A percentile compares a stretch with the other conserved stretches of the same genome.
Conservation (phyloP, 495 filamentous ascomycete genomes). For the Lepidopterella palustris region DNA sequence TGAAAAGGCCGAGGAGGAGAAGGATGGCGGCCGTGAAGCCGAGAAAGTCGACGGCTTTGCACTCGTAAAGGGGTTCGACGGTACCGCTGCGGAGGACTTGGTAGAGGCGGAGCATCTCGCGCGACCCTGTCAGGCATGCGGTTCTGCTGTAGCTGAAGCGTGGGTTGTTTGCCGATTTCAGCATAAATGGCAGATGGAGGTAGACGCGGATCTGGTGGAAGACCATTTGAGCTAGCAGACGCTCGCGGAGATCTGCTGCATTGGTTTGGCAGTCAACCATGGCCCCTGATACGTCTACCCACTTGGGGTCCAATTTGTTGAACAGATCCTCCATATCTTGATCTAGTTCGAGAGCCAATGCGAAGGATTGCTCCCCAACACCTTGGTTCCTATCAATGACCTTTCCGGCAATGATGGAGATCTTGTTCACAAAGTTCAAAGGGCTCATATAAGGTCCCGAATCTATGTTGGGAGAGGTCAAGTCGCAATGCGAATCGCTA, state of each 20-base stretch:
- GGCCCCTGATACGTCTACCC: slow-evolving; percentile 26
- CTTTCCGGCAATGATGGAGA: slow-evolving; percentile 42
- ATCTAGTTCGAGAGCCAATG: slow-evolving; percentile 44
- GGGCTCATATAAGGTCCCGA: slow-evolving; percentile 18
- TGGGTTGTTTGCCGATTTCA: slow-evolving; percentile 42
- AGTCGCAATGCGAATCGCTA: slow-evolving; percentile 35
- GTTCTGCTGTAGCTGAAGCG: slow-evolving; percentile 39
- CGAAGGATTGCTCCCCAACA: slow-evolving; percentile 35
- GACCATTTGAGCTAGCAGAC: slow-evolving; percentile 42
- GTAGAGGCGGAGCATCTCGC: slow-evolving; percentile 43
- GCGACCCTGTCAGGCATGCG: slow-evolving; percentile 44
- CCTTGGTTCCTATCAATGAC: slow-evolving; percentile 49
- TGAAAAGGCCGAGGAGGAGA: slow-evolving; percentile 44
- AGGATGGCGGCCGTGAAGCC: slow-evolving; percentile 48
- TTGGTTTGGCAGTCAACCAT: slow-evolving; percentile 19
- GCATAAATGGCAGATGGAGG: slow-evolving; percentile 52
- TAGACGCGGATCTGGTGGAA: slow-evolving; percentile 42
- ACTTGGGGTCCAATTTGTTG: slow-evolving; percentile 35
- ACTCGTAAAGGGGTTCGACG: slow-evolving; percentile 38
- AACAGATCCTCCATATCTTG: slow-evolving; percentile 43
- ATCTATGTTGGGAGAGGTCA: slow-evolving; percentile 11
- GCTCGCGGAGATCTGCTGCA: slow-evolving; percentile 32
- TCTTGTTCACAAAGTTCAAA: slow-evolving; percentile 26
- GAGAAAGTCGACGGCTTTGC: slow-evolving; percentile 51
- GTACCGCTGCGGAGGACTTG: slow-evolving; percentile 38